These are phyloP conservation scores for Candida sanyaensis DNA, from an alignment of 1,139 yeast species.

Conservation along the genomic window DNA sequence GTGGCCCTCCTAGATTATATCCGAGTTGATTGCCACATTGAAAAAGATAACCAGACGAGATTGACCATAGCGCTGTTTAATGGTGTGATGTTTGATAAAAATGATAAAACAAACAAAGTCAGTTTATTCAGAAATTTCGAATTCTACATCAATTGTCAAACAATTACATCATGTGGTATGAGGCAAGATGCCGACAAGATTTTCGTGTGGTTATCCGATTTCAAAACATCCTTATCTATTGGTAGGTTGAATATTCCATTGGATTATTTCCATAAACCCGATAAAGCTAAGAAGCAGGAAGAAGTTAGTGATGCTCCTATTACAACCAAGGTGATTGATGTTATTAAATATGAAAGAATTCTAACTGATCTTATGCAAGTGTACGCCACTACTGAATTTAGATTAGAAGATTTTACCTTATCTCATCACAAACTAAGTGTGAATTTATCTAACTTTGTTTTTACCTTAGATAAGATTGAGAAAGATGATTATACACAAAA, in stretches of 20 bases:
- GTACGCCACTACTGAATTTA: slow-evolving; percentile 20
- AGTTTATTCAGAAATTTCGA: slow-evolving; percentile 34
- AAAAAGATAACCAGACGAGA: slow-evolving; percentile 21
- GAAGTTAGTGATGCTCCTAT: not conserved
- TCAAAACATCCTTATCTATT: slow-evolving; percentile 22
- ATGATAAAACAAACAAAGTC: slow-evolving; percentile 16
- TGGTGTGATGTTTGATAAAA: slow-evolving; percentile 28
- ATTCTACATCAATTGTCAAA: slow-evolving; percentile 26
- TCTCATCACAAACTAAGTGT: slow-evolving; percentile 18
- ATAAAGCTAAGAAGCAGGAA: not conserved
- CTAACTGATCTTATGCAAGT: slow-evolving; percentile 11
- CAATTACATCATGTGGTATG: slow-evolving; percentile 23
- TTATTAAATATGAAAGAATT: slow-evolving; percentile 9
- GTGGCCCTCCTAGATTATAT: slow-evolving; percentile 30
- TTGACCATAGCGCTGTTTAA: slow-evolving; percentile 29
- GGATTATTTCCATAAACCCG: slow-evolving; percentile 18
- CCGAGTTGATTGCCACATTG: slow-evolving; percentile 27
- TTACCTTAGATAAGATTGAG: slow-evolving; percentile 17
- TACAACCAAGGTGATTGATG: slow-evolving; percentile 4
- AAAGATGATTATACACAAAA: slow-evolving; percentile 8
- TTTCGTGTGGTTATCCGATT: slow-evolving; percentile 17
- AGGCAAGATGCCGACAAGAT: slow-evolving; percentile 15
- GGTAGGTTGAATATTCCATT: slow-evolving; percentile 30
- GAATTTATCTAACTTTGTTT: slow-evolving; percentile 23
- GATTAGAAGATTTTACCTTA: slow-evolving; percentile 35